A percentile compares a stretch with the other conserved stretches of the same genome.
These are phyloP conservation scores for Raffaelea albimanens DNA, from an alignment of 2,329 filamentous ascomycete species.

Conservation along the genomic window DNA sequence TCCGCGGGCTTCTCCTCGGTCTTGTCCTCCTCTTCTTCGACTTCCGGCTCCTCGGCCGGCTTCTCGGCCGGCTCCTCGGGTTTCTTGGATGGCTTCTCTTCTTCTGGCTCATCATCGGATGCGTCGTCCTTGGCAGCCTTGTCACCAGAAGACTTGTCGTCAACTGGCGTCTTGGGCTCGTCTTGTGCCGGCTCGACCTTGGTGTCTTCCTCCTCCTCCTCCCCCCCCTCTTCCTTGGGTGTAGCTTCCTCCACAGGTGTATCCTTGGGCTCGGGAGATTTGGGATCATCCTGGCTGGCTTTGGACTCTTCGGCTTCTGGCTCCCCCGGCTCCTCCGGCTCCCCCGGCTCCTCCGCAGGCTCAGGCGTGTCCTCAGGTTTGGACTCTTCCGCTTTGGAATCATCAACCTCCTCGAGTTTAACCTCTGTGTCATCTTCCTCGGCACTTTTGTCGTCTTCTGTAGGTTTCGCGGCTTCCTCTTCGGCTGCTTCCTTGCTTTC, in stretches of 20 bases:
- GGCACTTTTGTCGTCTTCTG: not conserved
- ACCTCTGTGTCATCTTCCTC: too few species aligned
- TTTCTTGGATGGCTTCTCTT: not conserved
- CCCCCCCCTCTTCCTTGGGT: not conserved
- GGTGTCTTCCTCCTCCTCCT: not conserved
- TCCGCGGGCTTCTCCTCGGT: not conserved
- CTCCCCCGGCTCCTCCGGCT: not conserved
- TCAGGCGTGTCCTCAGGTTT: not conserved
- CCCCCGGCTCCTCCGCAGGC: not conserved
- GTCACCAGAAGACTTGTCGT: not conserved
- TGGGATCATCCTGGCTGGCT: too few species aligned
- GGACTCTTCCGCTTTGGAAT: not conserved
- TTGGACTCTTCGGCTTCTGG: not conserved
- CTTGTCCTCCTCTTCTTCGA: too few species aligned
- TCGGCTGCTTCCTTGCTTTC: not conserved
- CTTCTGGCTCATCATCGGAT: not conserved
- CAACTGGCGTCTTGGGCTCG: too few species aligned
- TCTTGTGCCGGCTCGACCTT: too few species aligned
- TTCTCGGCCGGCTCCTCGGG: too few species aligned
- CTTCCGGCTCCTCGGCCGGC: not conserved
- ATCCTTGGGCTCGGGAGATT: not conserved
- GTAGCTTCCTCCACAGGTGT: not conserved
- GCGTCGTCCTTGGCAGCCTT: not conserved
- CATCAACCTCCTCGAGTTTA: too few species aligned
- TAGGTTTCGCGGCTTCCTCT: not conserved